Evolutionary conservation across 768 basidiomycete species (phyloP).

Genomic region (Leccinellum rugosiceps): DNA sequence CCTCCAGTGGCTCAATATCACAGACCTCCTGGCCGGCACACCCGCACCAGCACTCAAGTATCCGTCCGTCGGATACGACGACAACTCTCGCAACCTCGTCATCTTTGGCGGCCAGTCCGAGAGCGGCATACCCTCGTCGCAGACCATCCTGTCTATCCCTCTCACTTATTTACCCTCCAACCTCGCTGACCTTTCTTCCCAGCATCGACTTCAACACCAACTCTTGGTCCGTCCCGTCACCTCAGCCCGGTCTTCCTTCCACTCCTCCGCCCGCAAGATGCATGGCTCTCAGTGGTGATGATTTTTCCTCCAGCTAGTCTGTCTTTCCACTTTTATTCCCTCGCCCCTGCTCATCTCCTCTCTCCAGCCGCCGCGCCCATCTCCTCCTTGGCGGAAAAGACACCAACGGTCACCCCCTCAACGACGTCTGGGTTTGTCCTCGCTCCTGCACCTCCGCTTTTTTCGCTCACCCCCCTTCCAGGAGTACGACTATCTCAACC

Average conservation of each 20-base stretch:
- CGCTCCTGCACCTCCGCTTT: neutral
- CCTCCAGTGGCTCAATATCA: conserved; percentile 68
- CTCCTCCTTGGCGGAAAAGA: conserved; percentile 71
- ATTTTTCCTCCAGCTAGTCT: conserved; percentile 81
- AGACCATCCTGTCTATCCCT: conserved; percentile 62
- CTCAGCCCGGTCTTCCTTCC: conserved; percentile 46
- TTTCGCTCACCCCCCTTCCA: conserved; percentile 28
- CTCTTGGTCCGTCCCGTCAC: conserved; percentile 56
- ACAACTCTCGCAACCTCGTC: conserved; percentile 51
- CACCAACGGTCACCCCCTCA: conserved; percentile 47
- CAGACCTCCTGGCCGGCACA: conserved; percentile 51
- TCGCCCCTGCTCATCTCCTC: conserved; percentile 16
- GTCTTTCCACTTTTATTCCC: conserved; percentile 29
- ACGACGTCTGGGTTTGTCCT: conserved; percentile 69
- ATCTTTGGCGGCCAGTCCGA: conserved; percentile 77
- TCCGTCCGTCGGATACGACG: conserved; percentile 60
- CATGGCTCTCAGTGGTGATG: conserved; percentile 60
- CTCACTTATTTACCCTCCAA: neutral
- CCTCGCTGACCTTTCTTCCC: conserved; percentile 2
- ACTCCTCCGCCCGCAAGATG: conserved; percentile 58
- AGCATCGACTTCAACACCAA: conserved; percentile 64
- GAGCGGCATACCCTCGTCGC: conserved; percentile 56
- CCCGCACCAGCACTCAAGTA: conserved; percentile 62
- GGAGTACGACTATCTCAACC: conserved; percentile 74
- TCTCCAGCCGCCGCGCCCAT: conserved; percentile 64